These are phyloP conservation scores for Phialocephala sp. DNA, from an alignment of 2,329 filamentous ascomycete species.

Conservation along the genomic window DNA sequence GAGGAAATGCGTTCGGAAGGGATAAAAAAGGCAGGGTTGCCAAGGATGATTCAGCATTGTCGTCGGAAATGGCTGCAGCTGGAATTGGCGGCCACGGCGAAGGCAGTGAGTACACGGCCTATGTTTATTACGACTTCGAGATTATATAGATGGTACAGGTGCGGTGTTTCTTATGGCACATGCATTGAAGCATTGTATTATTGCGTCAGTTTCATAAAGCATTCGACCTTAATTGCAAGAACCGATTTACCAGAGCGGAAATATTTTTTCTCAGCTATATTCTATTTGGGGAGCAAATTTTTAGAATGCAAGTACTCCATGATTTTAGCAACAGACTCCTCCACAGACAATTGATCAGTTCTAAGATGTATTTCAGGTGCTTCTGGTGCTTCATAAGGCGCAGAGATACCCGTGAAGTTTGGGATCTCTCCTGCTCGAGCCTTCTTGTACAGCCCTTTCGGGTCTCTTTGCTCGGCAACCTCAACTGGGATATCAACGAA, in stretches of 20 bases:
- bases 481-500: conserved; percentile 90
- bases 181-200: conserved; percentile 34
- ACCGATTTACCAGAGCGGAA: conserved; percentile 5
- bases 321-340: conserved; percentile 88
- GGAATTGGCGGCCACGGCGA: conserved; percentile 68
- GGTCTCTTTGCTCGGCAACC: conserved; percentile 92
- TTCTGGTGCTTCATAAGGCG: conserved; percentile 90
- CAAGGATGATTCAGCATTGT: conserved; percentile 83
- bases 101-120: conserved; percentile 87
- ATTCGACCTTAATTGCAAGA: conserved; percentile 16
- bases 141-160: conserved; percentile 52
- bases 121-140: conserved; percentile 96
- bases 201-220: conserved; percentile 28
- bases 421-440: conserved; percentile 92
- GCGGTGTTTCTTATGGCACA: conserved; percentile 27
- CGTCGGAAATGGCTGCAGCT: conserved; percentile 83
- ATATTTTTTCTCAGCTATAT: conserved; percentile 23
- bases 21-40: conserved; percentile 93
- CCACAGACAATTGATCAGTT: conserved; percentile 81
- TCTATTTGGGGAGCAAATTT: conserved; percentile 56
- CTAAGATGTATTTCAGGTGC: conserved; percentile 86
- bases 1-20: conserved; percentile 89
- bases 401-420: conserved; percentile 94
- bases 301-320: conserved; percentile 76
- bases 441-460: conserved; percentile 98